Conservation (phyloP, 1,284 basidiomycete genomes). For the Fistulinella cinereoalba region DNA sequence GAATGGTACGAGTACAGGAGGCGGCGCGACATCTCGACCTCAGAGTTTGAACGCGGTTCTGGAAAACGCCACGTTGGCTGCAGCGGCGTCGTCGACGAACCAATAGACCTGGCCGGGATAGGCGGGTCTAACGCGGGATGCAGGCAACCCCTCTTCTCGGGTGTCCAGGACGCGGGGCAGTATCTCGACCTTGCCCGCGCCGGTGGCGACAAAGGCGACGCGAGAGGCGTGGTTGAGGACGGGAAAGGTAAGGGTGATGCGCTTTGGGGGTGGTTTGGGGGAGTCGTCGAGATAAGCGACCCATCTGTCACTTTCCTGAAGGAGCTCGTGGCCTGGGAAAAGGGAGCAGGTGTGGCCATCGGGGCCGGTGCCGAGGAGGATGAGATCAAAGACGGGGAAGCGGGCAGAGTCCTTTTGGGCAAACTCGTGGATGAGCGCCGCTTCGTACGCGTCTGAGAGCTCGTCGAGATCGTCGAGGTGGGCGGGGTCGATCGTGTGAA, state of each 20-base stretch:
- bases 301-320: constrained; percentile 88
- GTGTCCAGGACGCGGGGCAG: constrained; percentile 76
- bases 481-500: constrained; percentile 80
- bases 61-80: constrained; percentile 58
- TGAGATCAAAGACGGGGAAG: constrained; percentile 93
- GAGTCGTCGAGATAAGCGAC: constrained; percentile 91
- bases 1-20: constrained; percentile 28
- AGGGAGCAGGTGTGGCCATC: constrained; percentile 97
- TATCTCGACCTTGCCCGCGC: constrained; percentile 81
- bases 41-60: constrained; percentile 55
- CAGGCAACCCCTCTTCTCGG: constrained; percentile 74
- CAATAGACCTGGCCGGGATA: constrained; percentile 85
- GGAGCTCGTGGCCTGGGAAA: constrained; percentile 88
- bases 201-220: constrained; percentile 86
- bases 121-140: constrained; percentile 77
- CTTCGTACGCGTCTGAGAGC: constrained; percentile 90
- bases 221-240: constrained; percentile 90
- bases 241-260: constrained; percentile 89
- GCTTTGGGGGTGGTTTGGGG: constrained; percentile 88
- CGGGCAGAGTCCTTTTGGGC: constrained; percentile 86
- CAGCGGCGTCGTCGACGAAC: constrained; percentile 86
- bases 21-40: constrained; percentile 12
- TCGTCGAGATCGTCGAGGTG: constrained; percentile 80
- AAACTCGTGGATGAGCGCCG: constrained; percentile 88
- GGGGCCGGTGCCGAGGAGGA: constrained; percentile 90